Percentiles rank a stretch among this genome's conserved stretches.
These are phyloP conservation scores for Candida broadrunensis DNA, from an alignment of 805 yeast species.

Conservation along the genomic window DNA sequence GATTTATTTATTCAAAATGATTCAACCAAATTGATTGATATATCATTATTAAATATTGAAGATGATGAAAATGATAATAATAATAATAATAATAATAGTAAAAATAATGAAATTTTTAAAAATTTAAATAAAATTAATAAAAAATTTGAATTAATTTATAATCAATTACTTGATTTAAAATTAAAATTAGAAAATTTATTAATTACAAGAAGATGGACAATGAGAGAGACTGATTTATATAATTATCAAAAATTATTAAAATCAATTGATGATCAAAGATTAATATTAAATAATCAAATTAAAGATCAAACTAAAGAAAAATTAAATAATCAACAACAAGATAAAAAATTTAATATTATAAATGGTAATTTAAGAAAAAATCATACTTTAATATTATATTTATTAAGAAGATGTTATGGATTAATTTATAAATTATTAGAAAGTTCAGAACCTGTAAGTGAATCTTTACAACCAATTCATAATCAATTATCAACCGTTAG, in stretches of 20 bases:
- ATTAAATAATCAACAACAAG: neutral
- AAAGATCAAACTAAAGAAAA: neutral
- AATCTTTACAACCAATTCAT: conserved; percentile 88
- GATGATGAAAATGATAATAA: conserved; percentile 23
- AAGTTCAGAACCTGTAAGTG: conserved; percentile 93
- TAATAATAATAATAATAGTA: conserved; percentile 8
- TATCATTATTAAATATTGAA: conserved; percentile 3
- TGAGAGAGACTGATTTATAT: conserved; percentile 93
- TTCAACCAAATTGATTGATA: conserved; percentile 1
- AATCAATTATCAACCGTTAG: conserved; percentile 91
- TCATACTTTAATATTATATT: conserved; percentile 58
- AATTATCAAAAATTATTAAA: conserved; percentile 72
- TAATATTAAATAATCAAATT: conserved; percentile 29
- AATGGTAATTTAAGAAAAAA: conserved; percentile 22
- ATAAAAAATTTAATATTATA: neutral
- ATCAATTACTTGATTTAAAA: conserved; percentile 62
- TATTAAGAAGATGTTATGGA: conserved; percentile 88
- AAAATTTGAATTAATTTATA: conserved; percentile 53
- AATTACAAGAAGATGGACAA: conserved; percentile 94
- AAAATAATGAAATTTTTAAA: conserved; percentile 26
- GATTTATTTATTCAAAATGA: conserved; percentile 38
- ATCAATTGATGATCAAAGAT: conserved; percentile 69
- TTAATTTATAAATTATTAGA: conserved; percentile 85
- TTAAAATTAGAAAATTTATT: conserved; percentile 75
- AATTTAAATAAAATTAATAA: conserved; percentile 4